These are phyloP conservation scores for Marsdenia floribunda DNA, from an alignment of 257 asterid species.

Conservation along the genomic window DNA sequence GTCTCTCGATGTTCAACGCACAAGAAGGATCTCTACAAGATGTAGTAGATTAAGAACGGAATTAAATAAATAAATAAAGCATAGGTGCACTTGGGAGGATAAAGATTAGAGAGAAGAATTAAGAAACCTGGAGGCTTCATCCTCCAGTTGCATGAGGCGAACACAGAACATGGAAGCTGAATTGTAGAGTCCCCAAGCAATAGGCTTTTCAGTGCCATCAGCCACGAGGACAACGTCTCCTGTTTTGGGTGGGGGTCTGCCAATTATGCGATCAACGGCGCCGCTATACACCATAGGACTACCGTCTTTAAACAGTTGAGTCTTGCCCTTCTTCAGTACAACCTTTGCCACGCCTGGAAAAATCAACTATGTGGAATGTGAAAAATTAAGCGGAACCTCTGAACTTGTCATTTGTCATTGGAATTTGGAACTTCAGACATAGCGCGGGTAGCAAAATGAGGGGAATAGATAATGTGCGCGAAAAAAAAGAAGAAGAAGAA, in stretches of 20 bases:
- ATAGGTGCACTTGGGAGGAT: not conserved
- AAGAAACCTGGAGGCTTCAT: constrained; percentile 66
- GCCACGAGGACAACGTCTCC: constrained; percentile 87
- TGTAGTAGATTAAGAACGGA: not conserved
- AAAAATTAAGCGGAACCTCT: not conserved
- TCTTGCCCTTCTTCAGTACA: constrained; percentile 84
- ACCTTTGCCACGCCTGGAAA: constrained; percentile 57
- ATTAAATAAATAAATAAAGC: constrained; percentile 9
- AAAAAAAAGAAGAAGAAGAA: too few relatives aligned
- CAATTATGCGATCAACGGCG: constrained; percentile 84
- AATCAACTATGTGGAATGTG: not conserved
- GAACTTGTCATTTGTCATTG: not conserved
- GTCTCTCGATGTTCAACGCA: constrained; percentile 54
- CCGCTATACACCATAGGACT: constrained; percentile 98
- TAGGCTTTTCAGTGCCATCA: constrained; percentile 82
- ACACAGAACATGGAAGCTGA: constrained; percentile 94
- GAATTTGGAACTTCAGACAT: not conserved
- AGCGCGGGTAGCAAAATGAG: not conserved
- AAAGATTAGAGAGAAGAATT: not conserved
- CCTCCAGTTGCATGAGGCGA: constrained; percentile 89
- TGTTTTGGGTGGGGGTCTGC: constrained; percentile 84
- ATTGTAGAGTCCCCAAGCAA: constrained; percentile 95
- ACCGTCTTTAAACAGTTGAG: constrained; percentile 80
- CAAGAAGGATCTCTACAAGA: constrained; percentile 64
- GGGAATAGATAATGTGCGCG: not conserved